Evolutionary conservation across 352 stramenopile genomes (phyloP), one percentile per base, ranked within the genome.

Genomic region (Achlya hypogyna): DNA sequence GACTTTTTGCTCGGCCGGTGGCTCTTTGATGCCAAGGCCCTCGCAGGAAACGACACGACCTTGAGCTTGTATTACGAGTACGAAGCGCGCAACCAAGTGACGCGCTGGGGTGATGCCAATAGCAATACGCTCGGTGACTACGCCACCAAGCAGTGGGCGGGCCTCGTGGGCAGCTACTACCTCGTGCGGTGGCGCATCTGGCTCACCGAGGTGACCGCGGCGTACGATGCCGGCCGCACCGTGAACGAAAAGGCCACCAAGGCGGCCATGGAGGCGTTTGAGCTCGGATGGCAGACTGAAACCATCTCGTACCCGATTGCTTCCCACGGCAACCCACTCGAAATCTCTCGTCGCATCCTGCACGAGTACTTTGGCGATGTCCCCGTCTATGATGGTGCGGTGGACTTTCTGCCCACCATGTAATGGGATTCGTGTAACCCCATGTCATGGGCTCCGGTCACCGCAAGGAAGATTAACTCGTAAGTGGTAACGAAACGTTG

Each of bases 71-170:
- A 89, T 68, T 87, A 84, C 65, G 83, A 91, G 69, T 91, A 89
- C 66, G 79, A 91, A 70, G 83, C 83, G n/a, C 81, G 83, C 25
- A 91, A 91, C 65, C 81, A 89, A 70, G 77, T 91, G 53, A 91
- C 83, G 4, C 79, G 83, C 1, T 91, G 83, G 83, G 83, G 83
- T 9, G 83, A 91, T 71, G 72, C 87, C 71, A 91, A 91, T 72
- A 73, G 74, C 45, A 81, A 91, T 49, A 68, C 78, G 20, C 74
- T 91, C 34, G 78, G 87, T 53, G 83, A 91, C 65, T 91, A 91
- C 58, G 83, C 83, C 2, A 77, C 77, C 42, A 91, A 91, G 70
- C 81, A 89, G 62, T 91, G 83, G 83, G 69, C 78, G 34, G 81
- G 83, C 3, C 78, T 91, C 38, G 74, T 89, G 23, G 75, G 77